These are phyloP conservation scores for Lactuca saligna DNA, from an alignment of 129 eudicot species.

Conservation along the genomic window DNA sequence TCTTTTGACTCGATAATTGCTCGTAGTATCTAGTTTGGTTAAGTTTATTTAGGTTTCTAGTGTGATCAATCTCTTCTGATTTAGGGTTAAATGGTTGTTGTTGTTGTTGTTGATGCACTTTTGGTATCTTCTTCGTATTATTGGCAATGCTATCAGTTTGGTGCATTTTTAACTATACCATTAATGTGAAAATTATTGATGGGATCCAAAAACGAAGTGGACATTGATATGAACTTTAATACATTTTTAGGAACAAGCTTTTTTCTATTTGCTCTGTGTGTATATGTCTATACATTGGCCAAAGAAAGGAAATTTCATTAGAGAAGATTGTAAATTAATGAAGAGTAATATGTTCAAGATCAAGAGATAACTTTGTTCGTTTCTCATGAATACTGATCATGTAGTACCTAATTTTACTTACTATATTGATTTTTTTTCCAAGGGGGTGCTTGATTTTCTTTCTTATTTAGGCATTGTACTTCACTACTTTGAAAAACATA, in stretches of 20 bases:
- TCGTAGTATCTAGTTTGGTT: constrained; percentile 11
- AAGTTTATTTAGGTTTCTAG: not conserved
- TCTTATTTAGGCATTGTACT: not conserved
- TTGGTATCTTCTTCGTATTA: not conserved
- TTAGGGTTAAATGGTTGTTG: constrained; percentile 6
- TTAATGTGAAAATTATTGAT: not conserved
- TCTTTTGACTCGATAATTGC: not conserved
- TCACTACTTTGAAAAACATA: too few relatives aligned
- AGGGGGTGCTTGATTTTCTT: too few relatives aligned
- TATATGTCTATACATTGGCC: not conserved
- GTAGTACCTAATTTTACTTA: too few relatives aligned
- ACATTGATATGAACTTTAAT: not conserved
- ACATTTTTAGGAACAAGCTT: not conserved
- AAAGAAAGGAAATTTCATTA: not conserved
- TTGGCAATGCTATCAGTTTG: not conserved
- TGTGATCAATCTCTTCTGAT: not conserved
- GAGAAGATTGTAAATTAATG: constrained; percentile 4
- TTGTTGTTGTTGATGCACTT: not conserved
- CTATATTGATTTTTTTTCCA: too few relatives aligned
- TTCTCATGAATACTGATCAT: too few relatives aligned
- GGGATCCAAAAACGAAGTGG: not conserved
- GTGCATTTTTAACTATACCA: not conserved
- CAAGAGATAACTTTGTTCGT: not conserved
- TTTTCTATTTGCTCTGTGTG: not conserved
- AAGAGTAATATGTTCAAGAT: not conserved